Percentiles rank a stretch among this genome's conserved stretches.
These are phyloP conservation scores for Moricandia arvensis DNA, from an alignment of 345 rosid genomes.

Conservation along the genomic window DNA sequence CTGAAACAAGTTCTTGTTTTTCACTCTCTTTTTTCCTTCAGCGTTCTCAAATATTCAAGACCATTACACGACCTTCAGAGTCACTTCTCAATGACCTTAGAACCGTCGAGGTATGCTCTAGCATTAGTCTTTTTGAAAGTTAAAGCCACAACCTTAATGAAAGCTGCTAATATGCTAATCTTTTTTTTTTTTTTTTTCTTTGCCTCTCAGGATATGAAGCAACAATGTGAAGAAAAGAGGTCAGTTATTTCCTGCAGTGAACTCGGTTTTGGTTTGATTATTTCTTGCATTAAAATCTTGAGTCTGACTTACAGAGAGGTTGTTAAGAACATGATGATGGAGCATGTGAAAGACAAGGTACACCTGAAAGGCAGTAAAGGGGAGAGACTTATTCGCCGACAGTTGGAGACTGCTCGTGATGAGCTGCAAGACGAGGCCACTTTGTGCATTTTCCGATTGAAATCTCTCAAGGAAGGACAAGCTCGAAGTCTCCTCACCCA, in stretches of 20 bases:
- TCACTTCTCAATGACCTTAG: constrained; percentile 90
- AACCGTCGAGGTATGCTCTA: constrained; percentile 71
- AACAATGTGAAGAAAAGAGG: constrained; percentile 97
- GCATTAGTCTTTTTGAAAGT: background rate
- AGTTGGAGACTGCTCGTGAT: constrained; percentile 70
- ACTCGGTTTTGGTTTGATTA: background rate
- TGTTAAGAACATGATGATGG: constrained; percentile 65
- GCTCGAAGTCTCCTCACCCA: constrained; percentile 89
- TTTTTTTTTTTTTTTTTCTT: constrained; percentile 5
- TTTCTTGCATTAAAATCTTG: constrained; percentile 27
- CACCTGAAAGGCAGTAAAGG: constrained; percentile 67
- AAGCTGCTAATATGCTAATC: background rate
- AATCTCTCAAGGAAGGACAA: constrained; percentile 92
- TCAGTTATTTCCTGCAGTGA: constrained; percentile 25
- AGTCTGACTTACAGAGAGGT: constrained; percentile 49
- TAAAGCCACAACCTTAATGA: background rate
- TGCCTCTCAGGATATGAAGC: constrained; percentile 87
- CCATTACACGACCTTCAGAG: constrained; percentile 91
- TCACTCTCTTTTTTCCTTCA: constrained; percentile 35
- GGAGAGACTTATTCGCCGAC: constrained; percentile 53
- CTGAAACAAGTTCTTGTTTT: constrained; percentile 11
- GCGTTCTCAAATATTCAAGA: constrained; percentile 76
- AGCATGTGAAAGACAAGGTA: constrained; percentile 78
- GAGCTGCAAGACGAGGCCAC: constrained; percentile 82
- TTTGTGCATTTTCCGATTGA: constrained; percentile 76